Conservation (phyloP, 192 early-diverging fungal genomes). For the Coemansia sp. region DNA sequence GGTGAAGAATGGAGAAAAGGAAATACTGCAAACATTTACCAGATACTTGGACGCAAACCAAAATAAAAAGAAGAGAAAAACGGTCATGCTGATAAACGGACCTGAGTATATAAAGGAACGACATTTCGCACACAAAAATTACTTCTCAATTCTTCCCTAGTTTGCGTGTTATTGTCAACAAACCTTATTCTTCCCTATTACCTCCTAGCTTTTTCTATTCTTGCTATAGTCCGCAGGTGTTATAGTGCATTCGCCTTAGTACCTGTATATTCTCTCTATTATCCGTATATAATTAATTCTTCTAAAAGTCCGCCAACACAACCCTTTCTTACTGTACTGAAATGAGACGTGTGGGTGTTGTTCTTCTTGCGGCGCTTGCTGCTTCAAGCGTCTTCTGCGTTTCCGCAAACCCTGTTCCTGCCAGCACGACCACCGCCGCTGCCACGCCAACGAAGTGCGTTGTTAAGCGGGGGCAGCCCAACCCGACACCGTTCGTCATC, state of each 20-base stretch:
- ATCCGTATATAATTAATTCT: background rate
- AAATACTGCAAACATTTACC: background rate
- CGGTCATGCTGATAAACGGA: background rate
- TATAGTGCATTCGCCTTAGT: background rate
- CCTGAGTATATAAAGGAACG: background rate
- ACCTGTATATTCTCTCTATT: background rate
- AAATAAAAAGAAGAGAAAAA: background rate
- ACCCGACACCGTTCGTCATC: constrained; percentile 48
- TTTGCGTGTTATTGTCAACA: constrained; percentile 3
- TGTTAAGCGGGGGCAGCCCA: constrained; percentile 6
- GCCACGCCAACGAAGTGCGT: constrained; percentile 8
- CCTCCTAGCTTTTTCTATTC: background rate
- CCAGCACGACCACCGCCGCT: constrained; percentile 2
- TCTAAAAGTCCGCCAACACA: background rate
- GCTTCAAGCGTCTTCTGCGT: constrained; percentile 24
- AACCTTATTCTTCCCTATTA: background rate
- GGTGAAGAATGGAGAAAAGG: background rate
- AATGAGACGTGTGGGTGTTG: constrained; percentile 32
- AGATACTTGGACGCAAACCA: background rate
- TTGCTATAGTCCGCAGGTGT: background rate
- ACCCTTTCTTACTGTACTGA: background rate
- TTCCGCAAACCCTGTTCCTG: constrained; percentile 30
- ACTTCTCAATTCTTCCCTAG: background rate
- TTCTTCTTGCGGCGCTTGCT: constrained; percentile 34
- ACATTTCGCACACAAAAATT: background rate